A percentile compares a stretch with the other conserved stretches of the same genome.
These are phyloP conservation scores for Cucumis melo DNA, from an alignment of 306 rosid genomes.

Conservation along the genomic window DNA sequence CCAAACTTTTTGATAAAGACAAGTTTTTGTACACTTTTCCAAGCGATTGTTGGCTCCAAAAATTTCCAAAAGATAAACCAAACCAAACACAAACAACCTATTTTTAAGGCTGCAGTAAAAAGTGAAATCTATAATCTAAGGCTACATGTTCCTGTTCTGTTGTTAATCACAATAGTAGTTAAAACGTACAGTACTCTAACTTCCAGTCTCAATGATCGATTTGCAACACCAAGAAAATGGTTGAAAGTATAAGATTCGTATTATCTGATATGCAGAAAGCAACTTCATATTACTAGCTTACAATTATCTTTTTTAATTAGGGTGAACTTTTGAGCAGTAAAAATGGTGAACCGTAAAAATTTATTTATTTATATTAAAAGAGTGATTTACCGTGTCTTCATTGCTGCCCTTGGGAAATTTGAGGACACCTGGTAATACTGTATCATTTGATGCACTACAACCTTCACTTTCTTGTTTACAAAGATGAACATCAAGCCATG, in stretches of 20 bases:
- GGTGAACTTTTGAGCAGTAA: neutral
- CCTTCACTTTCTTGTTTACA: slow-evolving; percentile 52
- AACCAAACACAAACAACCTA: neutral
- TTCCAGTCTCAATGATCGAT: neutral
- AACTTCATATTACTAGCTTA: neutral
- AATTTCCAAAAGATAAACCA: neutral
- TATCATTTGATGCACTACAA: slow-evolving; percentile 43
- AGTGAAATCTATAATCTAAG: neutral
- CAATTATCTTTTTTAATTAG: neutral
- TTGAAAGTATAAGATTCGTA: neutral
- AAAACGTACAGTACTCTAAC: neutral
- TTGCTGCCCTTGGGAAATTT: slow-evolving; percentile 79
- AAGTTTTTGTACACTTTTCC: neutral
- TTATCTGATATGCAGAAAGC: neutral
- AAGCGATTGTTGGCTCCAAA: neutral
- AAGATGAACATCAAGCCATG: slow-evolving; percentile 83
- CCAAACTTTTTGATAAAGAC: too few relatives aligned
- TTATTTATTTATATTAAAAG: too few relatives aligned
- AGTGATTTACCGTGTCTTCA: slow-evolving; percentile 59
- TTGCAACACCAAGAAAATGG: neutral
- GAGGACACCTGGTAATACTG: slow-evolving; percentile 37
- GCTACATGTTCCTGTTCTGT: neutral
- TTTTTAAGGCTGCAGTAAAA: neutral
- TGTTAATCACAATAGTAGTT: neutral
- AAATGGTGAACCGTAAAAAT: neutral